These are phyloP conservation scores for Pontederia paniculata DNA, from an alignment of 176 grass and related monocot genomes.

Conservation along the genomic window DNA sequence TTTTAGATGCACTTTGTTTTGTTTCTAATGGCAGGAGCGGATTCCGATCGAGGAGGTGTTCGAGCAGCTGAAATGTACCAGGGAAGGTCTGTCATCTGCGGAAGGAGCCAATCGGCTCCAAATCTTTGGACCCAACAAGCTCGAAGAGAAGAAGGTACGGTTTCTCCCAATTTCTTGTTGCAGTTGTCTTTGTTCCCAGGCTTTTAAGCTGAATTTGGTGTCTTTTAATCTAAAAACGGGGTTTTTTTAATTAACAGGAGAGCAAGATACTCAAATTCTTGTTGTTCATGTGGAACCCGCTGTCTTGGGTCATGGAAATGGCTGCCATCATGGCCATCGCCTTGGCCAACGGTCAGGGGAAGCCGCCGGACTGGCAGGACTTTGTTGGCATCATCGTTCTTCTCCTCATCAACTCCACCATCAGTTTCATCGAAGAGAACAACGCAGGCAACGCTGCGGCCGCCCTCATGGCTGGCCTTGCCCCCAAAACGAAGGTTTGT, in stretches of 20 bases:
- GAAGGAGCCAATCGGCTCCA: conserved; percentile 38
- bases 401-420: conserved; percentile 67
- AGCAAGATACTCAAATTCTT: conserved; percentile 76
- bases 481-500: conserved; percentile 52
- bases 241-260: conserved; percentile 35
- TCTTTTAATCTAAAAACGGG: not conserved
- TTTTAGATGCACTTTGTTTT: not conserved
- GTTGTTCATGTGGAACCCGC: conserved; percentile 95
- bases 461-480: conserved; percentile 80
- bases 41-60: conserved; percentile 88
- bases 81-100: conserved; percentile 31
- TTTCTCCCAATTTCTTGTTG: not conserved
- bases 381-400: conserved; percentile 79
- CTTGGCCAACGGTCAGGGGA: conserved; percentile 50
- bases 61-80: conserved; percentile 49
- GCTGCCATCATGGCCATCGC: conserved; percentile 86
- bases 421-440: conserved; percentile 69
- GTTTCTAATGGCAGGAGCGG: conserved; percentile 31
- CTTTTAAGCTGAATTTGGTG: not conserved
- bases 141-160: conserved; percentile 86
- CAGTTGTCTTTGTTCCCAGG: not conserved
- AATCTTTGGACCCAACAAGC: conserved; percentile 84
- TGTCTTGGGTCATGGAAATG: conserved; percentile 97
- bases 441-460: conserved; percentile 79
- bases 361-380: conserved; percentile 96